Evolutionary conservation across 331 rosid species (phyloP), one percentile per base, ranked within the genome.

Genomic region (Ulmus americana): DNA sequence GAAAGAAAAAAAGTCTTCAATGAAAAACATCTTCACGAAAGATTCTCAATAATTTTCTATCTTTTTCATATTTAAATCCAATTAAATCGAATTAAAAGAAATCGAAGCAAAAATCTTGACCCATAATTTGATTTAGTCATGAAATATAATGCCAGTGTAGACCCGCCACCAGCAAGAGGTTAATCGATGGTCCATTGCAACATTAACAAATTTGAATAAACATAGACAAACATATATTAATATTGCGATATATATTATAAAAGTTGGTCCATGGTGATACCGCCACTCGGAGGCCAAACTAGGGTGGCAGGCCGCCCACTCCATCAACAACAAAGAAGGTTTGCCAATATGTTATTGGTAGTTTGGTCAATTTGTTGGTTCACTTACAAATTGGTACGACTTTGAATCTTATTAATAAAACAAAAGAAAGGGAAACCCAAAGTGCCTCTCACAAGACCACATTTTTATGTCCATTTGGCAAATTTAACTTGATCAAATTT

Each of bases 51-150:
- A 28, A 28, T 28, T 28, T 28, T 28, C 35, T 28, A 28, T 28
- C 35, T 28, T 28, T 28, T 28, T 28, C 35, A 28, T 2, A 28
- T 28, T 28, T 28, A 28, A 28, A 28, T 28, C 35, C 35, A 28
- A 28, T 28, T 28, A 28, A 28, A 28, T 28, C 3, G 35, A 28
- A 28, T 28, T 28, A 28, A 28, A 28, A 28, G 4, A 28, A 2
- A 28, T 28, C 35, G 67, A 44, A 9, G 79, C 77, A 54, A 77
- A 72, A 55, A 64, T 80, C 14, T 6, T 4, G 12, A 46, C 6
- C 3, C 50, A 46, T 46, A 8, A 0, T 28, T 28, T 28, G 35
- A 28, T 28, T 28, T 2, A 28, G 35, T 28, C 35, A 28, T 28
- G 13, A 46, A 46, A 7, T 2, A 46, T 46, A 52, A 15, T 16